Conservation (phyloP, 164 flowering plant species). For the Vitis amurensis region DNA sequence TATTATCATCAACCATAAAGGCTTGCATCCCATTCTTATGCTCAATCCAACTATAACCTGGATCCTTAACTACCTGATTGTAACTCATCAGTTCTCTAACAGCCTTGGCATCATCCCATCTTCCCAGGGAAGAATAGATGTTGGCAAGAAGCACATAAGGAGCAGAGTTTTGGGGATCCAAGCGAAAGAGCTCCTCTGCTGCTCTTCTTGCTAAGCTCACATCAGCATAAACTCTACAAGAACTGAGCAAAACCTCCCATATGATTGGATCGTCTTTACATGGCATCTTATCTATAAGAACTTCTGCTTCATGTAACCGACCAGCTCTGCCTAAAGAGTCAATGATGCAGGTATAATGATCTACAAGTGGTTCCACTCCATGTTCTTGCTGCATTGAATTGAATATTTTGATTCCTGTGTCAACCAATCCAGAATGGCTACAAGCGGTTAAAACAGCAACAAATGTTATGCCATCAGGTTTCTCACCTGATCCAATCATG, state of each 20-base stretch:
- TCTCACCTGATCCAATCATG: slow-evolving; percentile 52
- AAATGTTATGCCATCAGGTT: slow-evolving; percentile 72
- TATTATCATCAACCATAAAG: slow-evolving; percentile 30
- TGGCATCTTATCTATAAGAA: slow-evolving; percentile 52
- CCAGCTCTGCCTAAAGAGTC: slow-evolving; percentile 78
- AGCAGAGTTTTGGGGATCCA: slow-evolving; percentile 62
- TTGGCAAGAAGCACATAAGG: slow-evolving; percentile 75
- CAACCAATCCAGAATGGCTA: slow-evolving; percentile 81
- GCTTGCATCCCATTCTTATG: slow-evolving; percentile 24
- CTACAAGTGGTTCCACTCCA: slow-evolving; percentile 54
- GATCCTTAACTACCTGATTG: slow-evolving; percentile 49
- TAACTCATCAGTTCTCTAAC: slow-evolving; percentile 54
- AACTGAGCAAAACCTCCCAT: slow-evolving; percentile 86
- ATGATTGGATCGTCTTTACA: slow-evolving; percentile 67
- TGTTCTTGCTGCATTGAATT: slow-evolving; percentile 58
- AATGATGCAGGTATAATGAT: slow-evolving; percentile 71
- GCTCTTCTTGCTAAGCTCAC: slow-evolving; percentile 66
- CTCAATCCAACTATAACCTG: slow-evolving; percentile 70
- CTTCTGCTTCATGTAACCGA: slow-evolving; percentile 65
- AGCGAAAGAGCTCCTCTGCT: slow-evolving; percentile 61
- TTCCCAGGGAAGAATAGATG: slow-evolving; percentile 67
- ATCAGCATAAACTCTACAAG: slow-evolving; percentile 73
- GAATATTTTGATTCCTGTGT: slow-evolving; percentile 57
- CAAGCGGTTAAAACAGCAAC: slow-evolving; percentile 76
- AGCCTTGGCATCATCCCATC: slow-evolving; percentile 74